Conservation (phyloP, 148 eudicot species). For the Vaccinium darrowii region DNA sequence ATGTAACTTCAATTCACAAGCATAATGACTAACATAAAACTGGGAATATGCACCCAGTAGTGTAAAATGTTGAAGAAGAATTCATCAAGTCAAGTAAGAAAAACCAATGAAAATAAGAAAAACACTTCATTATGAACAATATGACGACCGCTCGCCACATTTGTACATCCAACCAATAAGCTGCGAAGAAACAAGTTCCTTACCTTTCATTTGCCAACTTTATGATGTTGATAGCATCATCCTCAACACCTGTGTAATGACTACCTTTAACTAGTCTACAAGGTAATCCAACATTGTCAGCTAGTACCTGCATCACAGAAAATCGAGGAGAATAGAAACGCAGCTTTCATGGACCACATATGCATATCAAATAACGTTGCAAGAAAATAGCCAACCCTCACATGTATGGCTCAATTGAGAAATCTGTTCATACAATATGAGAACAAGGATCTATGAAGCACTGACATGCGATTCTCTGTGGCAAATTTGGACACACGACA, state of each 20-base stretch:
- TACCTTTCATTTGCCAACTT: conserved; percentile 82
- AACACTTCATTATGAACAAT: neutral
- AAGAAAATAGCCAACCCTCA: conserved; percentile 7
- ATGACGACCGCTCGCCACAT: neutral
- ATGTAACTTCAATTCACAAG: neutral
- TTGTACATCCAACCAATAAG: neutral
- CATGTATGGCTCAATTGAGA: neutral
- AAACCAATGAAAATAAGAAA: neutral
- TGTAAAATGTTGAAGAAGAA: neutral
- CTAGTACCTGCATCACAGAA: conserved; percentile 61
- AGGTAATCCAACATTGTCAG: conserved; percentile 84
- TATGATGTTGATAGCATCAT: conserved; percentile 89
- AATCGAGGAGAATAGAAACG: conserved; percentile 15
- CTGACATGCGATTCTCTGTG: too few species aligned
- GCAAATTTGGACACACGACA: too few species aligned
- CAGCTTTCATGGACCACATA: neutral
- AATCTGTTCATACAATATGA: neutral
- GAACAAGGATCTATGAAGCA: neutral
- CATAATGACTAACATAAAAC: neutral
- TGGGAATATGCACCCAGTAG: neutral
- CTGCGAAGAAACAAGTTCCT: neutral
- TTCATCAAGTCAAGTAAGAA: neutral
- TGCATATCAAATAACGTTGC: neutral
- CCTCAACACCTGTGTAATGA: conserved; percentile 92
- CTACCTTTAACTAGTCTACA: conserved; percentile 95